Base-by-base conservation (phyloP, 441 rosid species). In the Kokia cookei region DNA sequence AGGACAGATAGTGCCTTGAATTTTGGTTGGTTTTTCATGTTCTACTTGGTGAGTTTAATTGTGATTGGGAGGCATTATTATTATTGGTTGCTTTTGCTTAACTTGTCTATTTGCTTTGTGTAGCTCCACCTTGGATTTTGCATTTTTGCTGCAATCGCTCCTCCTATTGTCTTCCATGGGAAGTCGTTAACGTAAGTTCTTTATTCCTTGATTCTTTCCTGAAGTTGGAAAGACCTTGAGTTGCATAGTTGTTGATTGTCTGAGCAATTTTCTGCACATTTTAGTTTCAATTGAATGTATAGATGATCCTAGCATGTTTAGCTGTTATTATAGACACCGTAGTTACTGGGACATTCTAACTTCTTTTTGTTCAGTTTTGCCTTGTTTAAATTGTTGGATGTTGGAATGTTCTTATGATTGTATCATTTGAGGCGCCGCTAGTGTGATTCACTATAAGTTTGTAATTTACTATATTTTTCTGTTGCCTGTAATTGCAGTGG, bases 1-100 rank as follows among this genome's bases (percentile, higher is more conserved):
- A 95, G 99, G 89, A 93, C 98, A 1, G 95, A 95, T 81, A 95
- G 99, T 54, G 98, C 99, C 51, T 64, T 95, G 84, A 95, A 85
- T 79, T 95, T 95, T 53, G 65, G 96, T 65, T 87, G 93, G 96
- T 95, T 95, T 89, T 95, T 95, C 93, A 37, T 95, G 77, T 88
- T 91, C 86, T 95, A 95, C 87, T 65, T 93, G 97, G 98, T 95
- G 82, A 86, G 95, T 82, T 78, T 69, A 17, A 19, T 65, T 42
- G 5, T 71, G 29, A 37, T 51, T 66, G 32, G 47, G 69, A 14
- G 42, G 7, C 37, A 65, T 72, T 40, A 57, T 59, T 72, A 7
- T 71, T 42, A 14, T 40, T 72, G 17, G 50, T 51, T 19, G 19
- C 10, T 58, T 55, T 62, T 51, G 17, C 63, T 51, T 63, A 53